Conservation (phyloP, 495 filamentous ascomycete genomes). For the Tuber magnatum region DNA sequence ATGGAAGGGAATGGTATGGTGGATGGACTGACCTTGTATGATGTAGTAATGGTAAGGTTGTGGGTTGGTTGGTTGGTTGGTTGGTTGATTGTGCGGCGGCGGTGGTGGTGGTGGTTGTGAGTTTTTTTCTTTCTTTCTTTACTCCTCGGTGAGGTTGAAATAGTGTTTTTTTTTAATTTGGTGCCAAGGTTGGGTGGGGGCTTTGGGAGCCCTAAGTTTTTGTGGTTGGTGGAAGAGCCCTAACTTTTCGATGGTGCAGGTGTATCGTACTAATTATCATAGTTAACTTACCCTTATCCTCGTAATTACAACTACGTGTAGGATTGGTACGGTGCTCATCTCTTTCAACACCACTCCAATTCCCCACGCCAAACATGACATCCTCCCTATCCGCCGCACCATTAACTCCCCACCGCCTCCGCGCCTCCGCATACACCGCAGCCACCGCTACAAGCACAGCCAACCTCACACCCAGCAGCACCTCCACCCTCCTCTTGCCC, state of each 20-base stretch:
- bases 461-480: constrained; percentile 8
- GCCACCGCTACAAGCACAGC: constrained; percentile 20
- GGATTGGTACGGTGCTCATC: neutral
- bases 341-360: neutral
- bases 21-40: neutral
- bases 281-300: neutral
- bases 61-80: no score
- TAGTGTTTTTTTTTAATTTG: neutral
- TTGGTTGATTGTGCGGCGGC: no score
- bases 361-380: constrained; percentile 1
- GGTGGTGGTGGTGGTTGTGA: neutral
- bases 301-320: neutral
- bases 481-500: constrained; percentile 55
- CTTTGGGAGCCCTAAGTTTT: neutral
- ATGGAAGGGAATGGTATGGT: no score
- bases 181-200: neutral
- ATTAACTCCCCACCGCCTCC: constrained; percentile 12
- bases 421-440: constrained; percentile 18
- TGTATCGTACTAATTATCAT: no score
- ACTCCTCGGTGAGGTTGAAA: neutral
- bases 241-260: no score
- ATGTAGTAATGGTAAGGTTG: neutral
- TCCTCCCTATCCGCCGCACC: constrained; percentile 12
- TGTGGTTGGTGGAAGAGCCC: neutral
- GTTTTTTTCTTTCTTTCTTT: neutral